Percentiles rank a stretch among this genome's conserved stretches.
Evolutionary conservation across 495 filamentous ascomycete genomes (phyloP).

Genomic region (Neurospora discreta): DNA sequence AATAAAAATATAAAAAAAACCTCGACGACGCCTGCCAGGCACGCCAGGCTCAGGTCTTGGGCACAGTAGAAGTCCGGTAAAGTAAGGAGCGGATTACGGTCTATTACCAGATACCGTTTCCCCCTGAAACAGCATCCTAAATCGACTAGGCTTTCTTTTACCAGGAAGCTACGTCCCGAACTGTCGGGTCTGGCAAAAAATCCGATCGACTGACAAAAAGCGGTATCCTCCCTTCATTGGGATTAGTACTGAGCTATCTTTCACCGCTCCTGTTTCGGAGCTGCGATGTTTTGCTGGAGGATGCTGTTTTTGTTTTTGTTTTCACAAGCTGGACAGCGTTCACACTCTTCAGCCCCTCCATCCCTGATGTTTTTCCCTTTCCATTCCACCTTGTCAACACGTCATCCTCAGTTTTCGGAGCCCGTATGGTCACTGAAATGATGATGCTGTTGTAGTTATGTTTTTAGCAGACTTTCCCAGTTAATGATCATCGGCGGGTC

Average conservation of each 20-base stretch:
- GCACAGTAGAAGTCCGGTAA: background rate
- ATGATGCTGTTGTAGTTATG: too few relatives aligned
- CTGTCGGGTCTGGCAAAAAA: slow-evolving; percentile 20
- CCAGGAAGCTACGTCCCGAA: slow-evolving; percentile 11
- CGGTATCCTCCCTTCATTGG: background rate
- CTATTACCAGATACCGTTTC: background rate
- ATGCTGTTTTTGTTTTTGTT: background rate
- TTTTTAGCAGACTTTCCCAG: background rate
- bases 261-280: slow-evolving; percentile 2
- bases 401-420: background rate
- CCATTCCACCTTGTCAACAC: background rate
- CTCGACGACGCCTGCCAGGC: background rate
- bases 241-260: background rate
- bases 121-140: background rate
- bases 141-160: background rate
- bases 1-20: too few relatives aligned
- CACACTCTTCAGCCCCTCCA: background rate
- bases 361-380: background rate
- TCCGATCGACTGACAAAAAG: too few relatives aligned
- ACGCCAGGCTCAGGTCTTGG: background rate
- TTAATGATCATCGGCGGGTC: background rate
- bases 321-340: background rate
- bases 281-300: slow-evolving; percentile 1
- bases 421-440: background rate
- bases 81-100: background rate